Conservation (phyloP, 1,284 basidiomycete genomes). For the Amanita bisporigera region DNA sequence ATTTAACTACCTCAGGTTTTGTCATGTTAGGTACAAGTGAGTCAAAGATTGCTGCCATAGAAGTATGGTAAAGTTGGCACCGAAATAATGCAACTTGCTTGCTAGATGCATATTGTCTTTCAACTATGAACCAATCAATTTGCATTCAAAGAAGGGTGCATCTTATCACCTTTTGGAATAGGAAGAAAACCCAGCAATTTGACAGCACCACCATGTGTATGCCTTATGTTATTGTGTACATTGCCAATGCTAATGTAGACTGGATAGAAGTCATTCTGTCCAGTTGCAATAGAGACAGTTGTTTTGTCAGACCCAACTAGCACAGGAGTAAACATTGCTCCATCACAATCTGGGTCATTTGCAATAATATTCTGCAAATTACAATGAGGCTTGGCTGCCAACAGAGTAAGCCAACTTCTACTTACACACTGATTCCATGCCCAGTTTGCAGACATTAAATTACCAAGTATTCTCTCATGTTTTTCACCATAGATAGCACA, state of each 20-base stretch:
- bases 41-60: not conserved
- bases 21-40: not conserved
- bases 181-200: conserved; percentile 32
- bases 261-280: conserved; percentile 24
- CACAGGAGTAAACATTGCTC: not conserved
- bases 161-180: conserved; percentile 31
- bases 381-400: too few species aligned
- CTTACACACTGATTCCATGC: too few species aligned
- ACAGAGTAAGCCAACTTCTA: too few species aligned
- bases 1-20: conserved; percentile 7
- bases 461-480: too few species aligned
- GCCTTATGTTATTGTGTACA: not conserved
- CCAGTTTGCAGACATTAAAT: too few species aligned
- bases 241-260: conserved; percentile 16
- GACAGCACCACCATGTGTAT: conserved; percentile 18
- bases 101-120: too few species aligned
- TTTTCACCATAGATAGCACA: too few species aligned
- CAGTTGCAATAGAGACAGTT: conserved; percentile 5
- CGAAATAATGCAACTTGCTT: not conserved
- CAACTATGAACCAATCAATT: too few species aligned
- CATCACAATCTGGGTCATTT: too few species aligned
- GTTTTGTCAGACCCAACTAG: not conserved
- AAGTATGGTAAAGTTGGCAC: not conserved
- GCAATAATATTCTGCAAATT: too few species aligned
- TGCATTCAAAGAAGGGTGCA: too few species aligned